Conservation (phyloP, 2,329 filamentous ascomycete genomes). For the Xylariaceae sp. region DNA sequence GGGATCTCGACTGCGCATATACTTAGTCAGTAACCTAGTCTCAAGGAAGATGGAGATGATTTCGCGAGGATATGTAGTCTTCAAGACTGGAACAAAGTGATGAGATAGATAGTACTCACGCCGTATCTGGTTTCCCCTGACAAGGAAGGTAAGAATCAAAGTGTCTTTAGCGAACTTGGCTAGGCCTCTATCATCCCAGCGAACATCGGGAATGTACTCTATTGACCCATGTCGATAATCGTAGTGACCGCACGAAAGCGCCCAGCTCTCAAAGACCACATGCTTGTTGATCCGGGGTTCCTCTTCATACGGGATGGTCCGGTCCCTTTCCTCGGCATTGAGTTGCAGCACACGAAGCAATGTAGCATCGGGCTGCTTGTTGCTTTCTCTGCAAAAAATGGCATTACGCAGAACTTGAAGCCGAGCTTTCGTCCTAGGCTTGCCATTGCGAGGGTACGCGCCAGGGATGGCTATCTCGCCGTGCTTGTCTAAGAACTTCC, state of each 20-base stretch:
- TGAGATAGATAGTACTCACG: slow-evolving; percentile 1
- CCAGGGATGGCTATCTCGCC: slow-evolving; percentile 15
- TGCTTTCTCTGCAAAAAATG: slow-evolving; percentile 35
- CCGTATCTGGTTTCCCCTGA: slow-evolving; percentile 21
- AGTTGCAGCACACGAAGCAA: slow-evolving; percentile 35
- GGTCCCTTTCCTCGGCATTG: slow-evolving; percentile 28
- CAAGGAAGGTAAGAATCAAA: slow-evolving; percentile 37
- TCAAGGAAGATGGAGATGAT: too few species aligned
- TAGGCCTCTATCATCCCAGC: slow-evolving; percentile 34
- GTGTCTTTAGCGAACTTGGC: slow-evolving; percentile 41
- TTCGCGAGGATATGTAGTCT: neutral
- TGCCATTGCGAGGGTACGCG: neutral
- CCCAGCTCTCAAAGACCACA: slow-evolving; percentile 21
- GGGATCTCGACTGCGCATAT: slow-evolving; percentile 41
- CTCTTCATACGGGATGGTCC: slow-evolving; percentile 24
- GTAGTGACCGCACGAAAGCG: slow-evolving; percentile 45
- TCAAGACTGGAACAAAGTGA: neutral
- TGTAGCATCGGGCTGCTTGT: slow-evolving; percentile 33
- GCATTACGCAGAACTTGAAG: slow-evolving; percentile 29
- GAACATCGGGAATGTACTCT: slow-evolving; percentile 41
- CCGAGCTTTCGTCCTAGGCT: slow-evolving; percentile 18
- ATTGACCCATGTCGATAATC: slow-evolving; percentile 36
- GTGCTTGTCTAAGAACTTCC: slow-evolving; percentile 36
- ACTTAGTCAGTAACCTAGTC: neutral
- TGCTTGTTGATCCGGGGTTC: slow-evolving; percentile 12